Evolutionary conservation across 2,329 filamentous ascomycete species (phyloP).

Genomic region (Xylariaceae sp.): DNA sequence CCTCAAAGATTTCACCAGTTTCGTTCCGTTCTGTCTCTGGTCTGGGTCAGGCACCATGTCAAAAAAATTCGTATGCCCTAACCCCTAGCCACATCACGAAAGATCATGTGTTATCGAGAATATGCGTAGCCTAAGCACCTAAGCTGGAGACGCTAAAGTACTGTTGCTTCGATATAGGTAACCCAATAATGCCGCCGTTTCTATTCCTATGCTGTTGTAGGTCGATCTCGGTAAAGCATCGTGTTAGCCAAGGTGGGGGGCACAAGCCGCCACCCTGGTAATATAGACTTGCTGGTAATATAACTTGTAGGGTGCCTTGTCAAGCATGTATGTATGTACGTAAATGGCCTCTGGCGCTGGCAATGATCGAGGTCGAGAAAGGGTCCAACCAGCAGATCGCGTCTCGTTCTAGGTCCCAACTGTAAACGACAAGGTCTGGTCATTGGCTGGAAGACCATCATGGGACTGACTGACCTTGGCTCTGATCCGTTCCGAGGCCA

Average conservation of each 20-base stretch:
- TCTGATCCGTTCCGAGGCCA: slow-evolving; percentile 22
- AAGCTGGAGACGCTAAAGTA: slow-evolving; percentile 23
- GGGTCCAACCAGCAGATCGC: slow-evolving; percentile 23
- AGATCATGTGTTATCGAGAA: slow-evolving; percentile 30
- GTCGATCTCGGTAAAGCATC: slow-evolving; percentile 11
- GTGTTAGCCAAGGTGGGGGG: slow-evolving; percentile 12
- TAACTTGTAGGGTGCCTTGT: slow-evolving; percentile 1
- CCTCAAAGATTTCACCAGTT: not conserved
- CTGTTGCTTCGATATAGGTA: slow-evolving; percentile 19
- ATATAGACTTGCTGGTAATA: slow-evolving; percentile 4
- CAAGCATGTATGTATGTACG: slow-evolving; percentile 8
- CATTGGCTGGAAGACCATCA: slow-evolving; percentile 30
- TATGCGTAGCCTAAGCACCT: slow-evolving; percentile 27
- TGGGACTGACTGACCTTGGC: slow-evolving; percentile 27
- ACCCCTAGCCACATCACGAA: slow-evolving; percentile 24
- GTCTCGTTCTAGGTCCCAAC: slow-evolving; percentile 32
- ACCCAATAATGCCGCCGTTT: slow-evolving; percentile 24
- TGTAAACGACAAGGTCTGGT: slow-evolving; percentile 17
- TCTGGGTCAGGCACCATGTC: slow-evolving; percentile 1
- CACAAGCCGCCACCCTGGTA: slow-evolving; percentile 8
- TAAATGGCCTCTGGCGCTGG: slow-evolving; percentile 18
- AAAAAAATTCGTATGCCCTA: slow-evolving; percentile 19
- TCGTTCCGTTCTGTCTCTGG: not conserved
- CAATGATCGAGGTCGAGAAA: not conserved
- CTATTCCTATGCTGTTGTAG: slow-evolving; percentile 12